Conservation (phyloP, 1,139 yeast species). For the Eremothecium sinecaudum region DNA sequence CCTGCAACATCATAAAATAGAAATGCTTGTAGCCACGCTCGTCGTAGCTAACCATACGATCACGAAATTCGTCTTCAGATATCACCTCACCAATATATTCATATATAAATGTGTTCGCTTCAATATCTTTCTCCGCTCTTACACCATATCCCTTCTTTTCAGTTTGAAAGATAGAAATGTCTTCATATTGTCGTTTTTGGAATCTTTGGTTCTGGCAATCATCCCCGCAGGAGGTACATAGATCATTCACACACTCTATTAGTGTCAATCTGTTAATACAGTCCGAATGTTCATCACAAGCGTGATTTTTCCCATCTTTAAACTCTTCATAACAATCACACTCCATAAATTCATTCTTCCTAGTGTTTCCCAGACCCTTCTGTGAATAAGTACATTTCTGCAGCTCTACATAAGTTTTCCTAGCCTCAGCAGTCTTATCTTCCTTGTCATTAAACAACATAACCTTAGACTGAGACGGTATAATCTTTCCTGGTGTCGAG, state of each 20-base stretch:
- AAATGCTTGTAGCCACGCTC: slow-evolving; percentile 68
- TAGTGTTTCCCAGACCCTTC: slow-evolving; percentile 55
- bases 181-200: slow-evolving; percentile 63
- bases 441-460: slow-evolving; percentile 40
- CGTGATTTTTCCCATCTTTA: slow-evolving; percentile 40
- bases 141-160: slow-evolving; percentile 85
- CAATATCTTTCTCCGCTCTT: slow-evolving; percentile 53
- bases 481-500: slow-evolving; percentile 10
- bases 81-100: slow-evolving; percentile 95
- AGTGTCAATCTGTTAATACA: slow-evolving; percentile 89
- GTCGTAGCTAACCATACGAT: slow-evolving; percentile 68
- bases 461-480: not conserved
- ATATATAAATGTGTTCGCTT: slow-evolving; percentile 61
- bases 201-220: slow-evolving; percentile 82
- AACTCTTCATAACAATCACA: slow-evolving; percentile 62
- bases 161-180: slow-evolving; percentile 68
- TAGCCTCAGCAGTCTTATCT: slow-evolving; percentile 67
- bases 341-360: slow-evolving; percentile 66
- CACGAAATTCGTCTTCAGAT: slow-evolving; percentile 60
- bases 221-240: slow-evolving; percentile 59
- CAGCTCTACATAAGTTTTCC: slow-evolving; percentile 45
- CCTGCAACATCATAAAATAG: slow-evolving; percentile 94
- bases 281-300: slow-evolving; percentile 80
- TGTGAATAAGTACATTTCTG: slow-evolving; percentile 51
- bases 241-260: slow-evolving; percentile 78